Percentiles rank a stretch among this genome's conserved stretches.
phyloP scores from a whole-genome alignment of 805 yeast genomes.

The Candida adriatica region DNA sequence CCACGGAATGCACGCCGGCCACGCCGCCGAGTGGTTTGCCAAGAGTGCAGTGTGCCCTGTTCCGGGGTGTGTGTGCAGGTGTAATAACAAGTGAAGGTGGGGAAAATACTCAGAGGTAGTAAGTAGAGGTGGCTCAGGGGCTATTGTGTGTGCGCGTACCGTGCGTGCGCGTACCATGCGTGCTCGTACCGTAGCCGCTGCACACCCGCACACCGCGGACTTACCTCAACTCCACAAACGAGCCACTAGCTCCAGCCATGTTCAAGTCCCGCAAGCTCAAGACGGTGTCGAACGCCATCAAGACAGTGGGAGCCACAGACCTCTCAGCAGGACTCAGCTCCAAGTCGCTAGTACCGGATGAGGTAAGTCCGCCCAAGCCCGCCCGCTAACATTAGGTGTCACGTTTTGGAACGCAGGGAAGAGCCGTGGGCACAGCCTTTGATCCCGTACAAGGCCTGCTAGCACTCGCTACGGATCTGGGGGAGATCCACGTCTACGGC shows the following conservation, averaged over 20 bases:
- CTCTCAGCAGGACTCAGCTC: slow-evolving; percentile 24
- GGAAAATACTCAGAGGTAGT: too few relatives aligned
- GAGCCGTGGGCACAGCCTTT: slow-evolving; percentile 59
- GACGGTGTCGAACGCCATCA: slow-evolving; percentile 27
- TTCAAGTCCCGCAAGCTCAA: slow-evolving; percentile 24
- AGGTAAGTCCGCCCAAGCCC: slow-evolving; percentile 18
- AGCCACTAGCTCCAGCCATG: too few relatives aligned
- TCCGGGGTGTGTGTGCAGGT: slow-evolving; percentile 83
- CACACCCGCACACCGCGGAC: too few relatives aligned
- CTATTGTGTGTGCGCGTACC: too few relatives aligned
- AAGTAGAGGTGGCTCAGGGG: too few relatives aligned
- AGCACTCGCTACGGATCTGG: slow-evolving; percentile 69
- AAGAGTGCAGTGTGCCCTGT: slow-evolving; percentile 88
- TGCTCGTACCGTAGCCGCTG: too few relatives aligned
- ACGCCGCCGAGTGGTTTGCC: slow-evolving; percentile 93
- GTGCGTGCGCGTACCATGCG: too few relatives aligned
- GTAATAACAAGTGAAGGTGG: slow-evolving; percentile 56
- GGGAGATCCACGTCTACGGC: slow-evolving; percentile 75
- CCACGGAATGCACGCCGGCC: slow-evolving; percentile 93
- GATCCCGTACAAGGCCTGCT: slow-evolving; percentile 86
- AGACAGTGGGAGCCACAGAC: slow-evolving; percentile 24
- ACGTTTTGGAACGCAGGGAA: slow-evolving; percentile 57
- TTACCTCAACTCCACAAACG: too few relatives aligned
- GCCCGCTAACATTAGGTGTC: slow-evolving; percentile 8
- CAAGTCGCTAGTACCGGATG: slow-evolving; percentile 27